A percentile compares a stretch with the other conserved stretches of the same genome.
These are phyloP conservation scores for Fusarium graminum DNA, from an alignment of 2,329 filamentous ascomycete genomes.

Conservation along the genomic window DNA sequence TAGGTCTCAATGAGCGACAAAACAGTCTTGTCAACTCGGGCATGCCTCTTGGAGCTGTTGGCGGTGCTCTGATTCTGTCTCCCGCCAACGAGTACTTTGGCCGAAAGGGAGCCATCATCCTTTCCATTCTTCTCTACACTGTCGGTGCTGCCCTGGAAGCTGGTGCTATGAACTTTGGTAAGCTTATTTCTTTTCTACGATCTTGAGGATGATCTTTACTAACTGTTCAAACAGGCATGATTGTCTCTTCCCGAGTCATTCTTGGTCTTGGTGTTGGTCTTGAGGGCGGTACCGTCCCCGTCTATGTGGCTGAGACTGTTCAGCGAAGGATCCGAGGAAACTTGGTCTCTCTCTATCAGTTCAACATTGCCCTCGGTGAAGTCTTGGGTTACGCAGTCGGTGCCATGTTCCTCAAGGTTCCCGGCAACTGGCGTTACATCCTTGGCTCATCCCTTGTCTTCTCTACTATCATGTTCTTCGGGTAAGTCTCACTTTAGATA, in stretches of 20 bases:
- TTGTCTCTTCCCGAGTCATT: conserved; percentile 75
- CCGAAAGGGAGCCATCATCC: conserved; percentile 75
- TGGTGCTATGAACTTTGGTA: conserved; percentile 73
- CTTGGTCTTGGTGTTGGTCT: conserved; percentile 78
- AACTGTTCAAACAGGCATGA: conserved; percentile 64
- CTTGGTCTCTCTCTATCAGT: conserved; percentile 79
- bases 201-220: background rate
- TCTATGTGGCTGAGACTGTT: conserved; percentile 81
- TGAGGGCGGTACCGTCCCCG: conserved; percentile 79
- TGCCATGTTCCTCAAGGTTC: conserved; percentile 78
- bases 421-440: conserved; percentile 80
- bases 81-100: conserved; percentile 77
- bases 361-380: conserved; percentile 81
- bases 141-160: conserved; percentile 77
- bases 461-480: conserved; percentile 61
- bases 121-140: conserved; percentile 77
- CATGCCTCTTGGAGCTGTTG: conserved; percentile 79
- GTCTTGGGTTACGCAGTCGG: conserved; percentile 80
- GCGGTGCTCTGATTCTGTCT: conserved; percentile 74
- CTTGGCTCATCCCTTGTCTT: conserved; percentile 79
- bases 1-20: conserved; percentile 67
- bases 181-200: background rate
- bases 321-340: conserved; percentile 76
- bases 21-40: conserved; percentile 76
- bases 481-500: too few species aligned